phyloP scores from a whole-genome alignment of 148 eudicot species.

The Pharnaceum exiguum region DNA sequence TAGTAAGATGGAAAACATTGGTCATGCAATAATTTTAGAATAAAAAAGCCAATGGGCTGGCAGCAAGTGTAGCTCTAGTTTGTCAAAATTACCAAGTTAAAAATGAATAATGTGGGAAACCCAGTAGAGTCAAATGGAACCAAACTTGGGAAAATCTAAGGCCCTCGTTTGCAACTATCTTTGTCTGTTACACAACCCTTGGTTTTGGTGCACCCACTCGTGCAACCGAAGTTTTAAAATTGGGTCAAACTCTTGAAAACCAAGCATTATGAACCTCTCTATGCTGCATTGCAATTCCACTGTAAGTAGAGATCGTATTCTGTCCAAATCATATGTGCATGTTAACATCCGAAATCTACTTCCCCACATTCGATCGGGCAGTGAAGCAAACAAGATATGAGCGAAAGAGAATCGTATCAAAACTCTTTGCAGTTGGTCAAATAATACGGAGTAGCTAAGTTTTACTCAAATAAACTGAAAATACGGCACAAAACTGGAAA shows the following conservation, averaged over 20 bases:
- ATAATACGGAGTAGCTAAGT: too few species aligned
- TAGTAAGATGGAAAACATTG: constrained; percentile 20
- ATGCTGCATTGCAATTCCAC: constrained; percentile 13
- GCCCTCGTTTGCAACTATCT: constrained; percentile 45
- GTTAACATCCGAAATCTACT: too few species aligned
- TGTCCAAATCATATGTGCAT: background rate
- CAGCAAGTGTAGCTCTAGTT: constrained; percentile 21
- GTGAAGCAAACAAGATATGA: too few species aligned
- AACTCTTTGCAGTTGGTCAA: too few species aligned
- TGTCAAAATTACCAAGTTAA: background rate
- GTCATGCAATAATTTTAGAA: constrained; percentile 17
- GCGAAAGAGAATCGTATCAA: too few species aligned
- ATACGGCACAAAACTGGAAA: too few species aligned
- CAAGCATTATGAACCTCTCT: constrained; percentile 25
- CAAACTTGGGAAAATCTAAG: constrained; percentile 25
- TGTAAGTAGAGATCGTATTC: too few species aligned
- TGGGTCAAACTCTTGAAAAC: constrained; percentile 44
- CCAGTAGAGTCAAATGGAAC: constrained; percentile 27
- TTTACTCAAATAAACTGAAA: too few species aligned
- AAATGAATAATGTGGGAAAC: constrained; percentile 11
- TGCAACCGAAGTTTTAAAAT: constrained; percentile 33
- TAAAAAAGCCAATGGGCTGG: constrained; percentile 17
- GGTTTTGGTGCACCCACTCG: constrained; percentile 58
- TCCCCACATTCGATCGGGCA: too few species aligned
- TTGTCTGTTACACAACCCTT: constrained; percentile 40